Evolutionary conservation across 2,329 filamentous ascomycete species (phyloP), one percentile per base, ranked within the genome.

Genomic region (Pseudogymnoascus sp.): DNA sequence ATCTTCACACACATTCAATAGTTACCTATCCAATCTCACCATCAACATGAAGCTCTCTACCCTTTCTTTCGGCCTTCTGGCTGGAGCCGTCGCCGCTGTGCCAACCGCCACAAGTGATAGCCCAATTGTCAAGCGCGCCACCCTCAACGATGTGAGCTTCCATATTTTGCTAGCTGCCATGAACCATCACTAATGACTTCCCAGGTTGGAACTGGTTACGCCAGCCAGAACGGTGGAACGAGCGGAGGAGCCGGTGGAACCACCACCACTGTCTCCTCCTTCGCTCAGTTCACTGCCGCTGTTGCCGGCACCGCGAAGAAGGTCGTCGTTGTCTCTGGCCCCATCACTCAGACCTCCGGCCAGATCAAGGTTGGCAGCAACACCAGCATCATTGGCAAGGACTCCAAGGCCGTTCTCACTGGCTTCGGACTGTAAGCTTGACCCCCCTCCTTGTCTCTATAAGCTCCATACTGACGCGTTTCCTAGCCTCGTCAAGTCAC

Each of bases 221-320:
- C 76, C 53, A 77, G 76, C 18, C 68, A 76, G 65, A 81, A 81
- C 62, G 79, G 77, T 40, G 78, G 79, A 63, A 84, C 82, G 3
- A 84, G 77, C 4, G 83, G 82, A 62, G 82, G 83, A 61, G 74
- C 77, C 23, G 80, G 78, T n/a, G 82, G 82, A 59, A 75, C 79
- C 1, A 82, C 81, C 8, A 80, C 79, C 31, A 84, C 81, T 8
- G 82, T 85, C 62, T 78, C 78, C 18, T 77, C 76, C 5, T 79
- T 83, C 37, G 76, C 78, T 21, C 73, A 77, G 28, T 77, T 85
- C 65, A 79, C 77, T 4, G 73, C 77, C 1, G 82, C 82, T 2
- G 81, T 80, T 31, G 71, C 75, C 4, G 77, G 79, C 37, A 76
- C 79, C 12, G 76, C 73, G 2, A 72, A 77, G 5, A 75, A 75